Evolutionary conservation across 345 rosid species (phyloP).

Genomic region (Anacardium occidentale): DNA sequence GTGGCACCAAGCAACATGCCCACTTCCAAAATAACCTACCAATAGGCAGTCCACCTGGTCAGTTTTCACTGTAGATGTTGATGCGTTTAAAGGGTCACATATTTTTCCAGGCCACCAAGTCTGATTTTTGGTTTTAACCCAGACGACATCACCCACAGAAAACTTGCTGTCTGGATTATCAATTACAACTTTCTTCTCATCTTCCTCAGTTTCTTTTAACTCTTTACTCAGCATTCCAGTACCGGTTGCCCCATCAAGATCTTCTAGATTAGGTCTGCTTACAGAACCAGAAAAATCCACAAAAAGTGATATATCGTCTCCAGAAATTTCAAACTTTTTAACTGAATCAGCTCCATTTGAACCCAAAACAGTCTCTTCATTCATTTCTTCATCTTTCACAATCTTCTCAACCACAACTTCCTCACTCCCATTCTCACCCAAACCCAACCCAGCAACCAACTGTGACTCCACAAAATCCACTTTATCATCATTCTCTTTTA

Average conservation of each 20-base stretch:
- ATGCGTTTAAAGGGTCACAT: slow-evolving; percentile 38
- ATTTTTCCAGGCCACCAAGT: slow-evolving; percentile 95
- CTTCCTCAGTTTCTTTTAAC: slow-evolving; percentile 26
- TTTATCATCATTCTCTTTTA: slow-evolving; percentile 8
- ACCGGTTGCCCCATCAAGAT: slow-evolving; percentile 20
- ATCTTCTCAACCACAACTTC: slow-evolving; percentile 22
- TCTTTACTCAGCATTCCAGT: slow-evolving; percentile 22
- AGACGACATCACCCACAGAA: slow-evolving; percentile 68
- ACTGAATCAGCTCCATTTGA: slow-evolving; percentile 29
- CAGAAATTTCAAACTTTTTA: slow-evolving; percentile 50
- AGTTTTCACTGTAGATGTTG: slow-evolving; percentile 25
- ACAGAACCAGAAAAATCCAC: slow-evolving; percentile 61
- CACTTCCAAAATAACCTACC: slow-evolving; percentile 52
- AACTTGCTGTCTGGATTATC: slow-evolving; percentile 28
- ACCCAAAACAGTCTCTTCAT: slow-evolving; percentile 29
- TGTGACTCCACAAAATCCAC: neutral
- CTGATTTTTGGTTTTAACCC: slow-evolving; percentile 59
- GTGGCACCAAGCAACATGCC: slow-evolving; percentile 50
- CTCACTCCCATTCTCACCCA: slow-evolving; percentile 10
- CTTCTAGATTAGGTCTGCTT: slow-evolving; percentile 18
- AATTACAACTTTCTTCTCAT: slow-evolving; percentile 19
- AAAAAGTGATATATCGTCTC: slow-evolving; percentile 57
- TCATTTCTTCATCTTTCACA: slow-evolving; percentile 20
- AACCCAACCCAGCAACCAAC: slow-evolving; percentile 1
- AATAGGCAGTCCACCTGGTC: slow-evolving; percentile 33